Conservation (phyloP, 176 grass and related monocot genomes). For the Juncus inflexus region DNA sequence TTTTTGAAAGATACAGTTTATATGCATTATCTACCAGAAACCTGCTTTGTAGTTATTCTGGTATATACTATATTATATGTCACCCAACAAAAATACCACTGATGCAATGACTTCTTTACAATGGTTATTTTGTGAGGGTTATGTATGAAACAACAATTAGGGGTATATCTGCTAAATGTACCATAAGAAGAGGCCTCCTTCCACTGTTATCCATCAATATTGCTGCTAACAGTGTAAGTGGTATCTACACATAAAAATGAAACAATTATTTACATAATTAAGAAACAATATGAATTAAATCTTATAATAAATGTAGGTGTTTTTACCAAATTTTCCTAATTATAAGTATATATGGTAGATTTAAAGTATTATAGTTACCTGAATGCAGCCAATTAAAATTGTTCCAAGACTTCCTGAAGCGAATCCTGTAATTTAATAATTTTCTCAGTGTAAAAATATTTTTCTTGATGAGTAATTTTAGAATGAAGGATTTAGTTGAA, state of each 20-base stretch:
- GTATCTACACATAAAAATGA: constrained; percentile 33
- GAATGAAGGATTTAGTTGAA: neutral
- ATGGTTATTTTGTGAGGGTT: neutral
- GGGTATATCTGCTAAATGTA: neutral
- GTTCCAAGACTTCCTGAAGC: constrained; percentile 54
- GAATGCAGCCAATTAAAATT: constrained; percentile 46
- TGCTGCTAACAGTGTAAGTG: constrained; percentile 40
- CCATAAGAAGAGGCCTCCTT: constrained; percentile 49
- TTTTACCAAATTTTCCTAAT: neutral
- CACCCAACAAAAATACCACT: no score
- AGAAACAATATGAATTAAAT: neutral
- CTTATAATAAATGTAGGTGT: neutral
- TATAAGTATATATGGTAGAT: no score
- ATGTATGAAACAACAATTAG: neutral
- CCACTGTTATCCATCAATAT: constrained; percentile 54
- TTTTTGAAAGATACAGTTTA: no score
- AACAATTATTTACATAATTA: constrained; percentile 27
- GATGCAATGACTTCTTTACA: no score
- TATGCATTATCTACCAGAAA: neutral
- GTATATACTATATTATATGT: neutral
- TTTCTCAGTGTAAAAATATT: neutral
- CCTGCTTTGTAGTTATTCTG: neutral
- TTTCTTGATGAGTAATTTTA: neutral
- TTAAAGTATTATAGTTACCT: constrained; percentile 26
- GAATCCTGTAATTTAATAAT: constrained; percentile 38